Conservation (phyloP, 2,329 filamentous ascomycete genomes). For the Sclerotinia nivalis region DNA sequence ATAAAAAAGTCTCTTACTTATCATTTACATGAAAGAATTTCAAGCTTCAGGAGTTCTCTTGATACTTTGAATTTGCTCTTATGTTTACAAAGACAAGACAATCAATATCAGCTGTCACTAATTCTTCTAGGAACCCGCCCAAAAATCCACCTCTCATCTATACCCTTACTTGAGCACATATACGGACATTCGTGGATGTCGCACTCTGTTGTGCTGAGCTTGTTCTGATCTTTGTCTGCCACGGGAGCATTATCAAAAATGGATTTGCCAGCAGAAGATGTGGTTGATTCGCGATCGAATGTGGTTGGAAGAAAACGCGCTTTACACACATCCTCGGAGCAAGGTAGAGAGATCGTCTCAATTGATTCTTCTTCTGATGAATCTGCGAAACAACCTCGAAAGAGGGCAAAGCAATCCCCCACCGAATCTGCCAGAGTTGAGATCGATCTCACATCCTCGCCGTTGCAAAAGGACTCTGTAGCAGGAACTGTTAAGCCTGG, state of each 20-base stretch:
- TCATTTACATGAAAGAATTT: not conserved
- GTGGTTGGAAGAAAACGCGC: constrained; percentile 21
- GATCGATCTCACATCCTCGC: constrained; percentile 9
- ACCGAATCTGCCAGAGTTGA: not conserved
- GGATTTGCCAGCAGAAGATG: constrained; percentile 14
- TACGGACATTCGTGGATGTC: not conserved
- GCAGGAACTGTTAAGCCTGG: not conserved
- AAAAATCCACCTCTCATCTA: not conserved
- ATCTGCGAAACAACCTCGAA: constrained; percentile 11
- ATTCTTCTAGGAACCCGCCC: constrained; percentile 17
- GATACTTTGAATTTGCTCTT: not conserved
- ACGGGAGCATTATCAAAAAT: not conserved
- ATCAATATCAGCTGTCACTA: constrained; percentile 18
- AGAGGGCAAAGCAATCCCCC: constrained; percentile 15
- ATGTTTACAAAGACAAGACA: not conserved
- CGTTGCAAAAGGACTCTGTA: not conserved
- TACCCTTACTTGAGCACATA: not conserved
- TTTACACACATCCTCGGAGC: constrained; percentile 14
- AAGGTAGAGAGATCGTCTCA: constrained; percentile 6
- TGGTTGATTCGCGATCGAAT: constrained; percentile 19
- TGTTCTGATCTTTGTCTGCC: not conserved
- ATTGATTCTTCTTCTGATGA: constrained; percentile 23
- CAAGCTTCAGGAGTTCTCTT: not conserved
- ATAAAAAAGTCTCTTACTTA: not conserved
- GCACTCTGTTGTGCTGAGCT: not conserved